Evolutionary conservation across 306 rosid species (phyloP).

Genomic region (Mimosa pudica): DNA sequence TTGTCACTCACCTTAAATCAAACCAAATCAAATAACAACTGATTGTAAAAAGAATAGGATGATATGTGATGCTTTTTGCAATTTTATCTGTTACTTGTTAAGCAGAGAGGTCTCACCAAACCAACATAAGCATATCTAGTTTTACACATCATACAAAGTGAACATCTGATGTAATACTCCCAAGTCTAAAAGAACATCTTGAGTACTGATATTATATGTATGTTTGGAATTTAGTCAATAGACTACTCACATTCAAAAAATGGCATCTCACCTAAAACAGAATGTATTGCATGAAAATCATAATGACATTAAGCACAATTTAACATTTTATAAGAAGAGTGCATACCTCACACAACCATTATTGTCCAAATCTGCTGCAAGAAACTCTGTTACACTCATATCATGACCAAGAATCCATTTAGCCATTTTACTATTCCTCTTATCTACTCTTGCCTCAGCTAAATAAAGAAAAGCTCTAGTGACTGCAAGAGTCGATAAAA

Average conservation of each 20-base stretch:
- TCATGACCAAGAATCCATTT: conserved; percentile 98
- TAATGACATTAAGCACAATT: background rate
- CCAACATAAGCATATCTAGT: background rate
- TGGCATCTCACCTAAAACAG: conserved; percentile 22
- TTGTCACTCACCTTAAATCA: no score
- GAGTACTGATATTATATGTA: background rate
- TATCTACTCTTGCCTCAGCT: conserved; percentile 98
- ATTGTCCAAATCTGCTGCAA: conserved; percentile 93
- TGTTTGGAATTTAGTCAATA: conserved; percentile 3
- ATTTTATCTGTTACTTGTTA: background rate
- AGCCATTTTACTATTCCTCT: conserved; percentile 89
- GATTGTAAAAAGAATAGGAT: no score
- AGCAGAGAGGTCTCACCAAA: background rate
- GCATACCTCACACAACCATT: conserved; percentile 90
- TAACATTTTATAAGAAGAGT: background rate
- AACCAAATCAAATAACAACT: no score
- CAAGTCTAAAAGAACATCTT: background rate
- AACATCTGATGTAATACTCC: background rate
- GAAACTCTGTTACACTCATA: conserved; percentile 90
- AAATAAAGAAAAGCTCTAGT: conserved; percentile 89
- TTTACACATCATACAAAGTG: background rate
- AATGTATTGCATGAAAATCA: conserved; percentile 23
- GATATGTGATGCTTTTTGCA: no score
- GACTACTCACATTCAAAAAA: background rate
- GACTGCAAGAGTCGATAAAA: conserved; percentile 87